Evolutionary conservation across 306 rosid genomes (phyloP), one percentile per base, ranked within the genome.

Genomic region (Malus fusca): DNA sequence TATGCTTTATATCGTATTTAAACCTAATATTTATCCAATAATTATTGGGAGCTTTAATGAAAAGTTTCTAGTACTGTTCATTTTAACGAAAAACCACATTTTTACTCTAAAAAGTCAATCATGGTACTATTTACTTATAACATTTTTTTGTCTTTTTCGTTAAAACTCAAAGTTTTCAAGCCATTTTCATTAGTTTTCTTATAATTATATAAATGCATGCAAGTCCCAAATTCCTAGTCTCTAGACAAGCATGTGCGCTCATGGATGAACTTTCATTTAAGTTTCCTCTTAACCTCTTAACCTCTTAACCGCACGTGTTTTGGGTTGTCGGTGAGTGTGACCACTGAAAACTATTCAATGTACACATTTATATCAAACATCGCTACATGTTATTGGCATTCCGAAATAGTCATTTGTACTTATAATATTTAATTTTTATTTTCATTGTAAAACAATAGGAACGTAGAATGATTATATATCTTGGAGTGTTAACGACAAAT

Each of bases 321-420:
- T 28, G 64, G 15, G 59, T 8, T 75, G 83, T 80, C 79, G 68
- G 83, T 75, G 79, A 43, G 12, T 14, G 30, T 22, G 55, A 61
- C 66, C 63, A 22, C 63, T 11, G 3, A 22, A 8, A 10, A 58
- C 1, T 22, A 15, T 58, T 58, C 8, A 58, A 58, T 22, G 63
- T 11, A 22, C 14, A 10, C 30, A 58, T 58, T 56, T 10, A 21
- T 9, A 22, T 58, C 13, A 22, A 15, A 0, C 2, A 51, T 51
- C 18, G 0, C 1, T 48, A 0, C 2, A 0, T 1, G 0, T 14
- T 48, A 48, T 48, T 15, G 21, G 0, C 3, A 48, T 15, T 14
- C 4, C 17, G 10, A 58, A 58, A 22, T 58, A 22, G 0, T 42
- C 44, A 8, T 0, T 42, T 10, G 11, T 42, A 9, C 3, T 42